Evolutionary conservation across 2,329 filamentous ascomycete genomes (phyloP), one percentile per base, ranked within the genome.

Genomic region (Alternaria consortialis): DNA sequence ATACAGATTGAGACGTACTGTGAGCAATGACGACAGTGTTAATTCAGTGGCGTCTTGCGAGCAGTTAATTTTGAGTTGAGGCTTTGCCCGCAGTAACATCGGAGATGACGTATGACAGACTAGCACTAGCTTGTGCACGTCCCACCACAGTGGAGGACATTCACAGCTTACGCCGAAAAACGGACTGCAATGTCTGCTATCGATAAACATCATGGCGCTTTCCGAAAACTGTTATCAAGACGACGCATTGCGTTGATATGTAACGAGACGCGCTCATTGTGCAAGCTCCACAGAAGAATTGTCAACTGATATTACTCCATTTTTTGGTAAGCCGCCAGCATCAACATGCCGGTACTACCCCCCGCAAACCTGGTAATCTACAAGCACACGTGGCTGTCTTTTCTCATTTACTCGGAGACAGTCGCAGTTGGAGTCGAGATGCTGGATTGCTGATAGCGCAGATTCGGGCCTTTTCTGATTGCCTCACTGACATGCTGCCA

Each of bases 1-100:
- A 67, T 71, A 66, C 60, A 70, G 66, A 63, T 48, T 46, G 44
- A 47, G 50, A 55, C 53, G 55, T 34, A 62, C 44, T 55, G 50
- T 57, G 29, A 54, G 46, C 40, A 66, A 66, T 51, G 54, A 62
- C 56, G 31, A 50, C 48, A 23, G 44, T 47, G 46, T 58, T 31
- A 34, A 52, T 56, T 43, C 36, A 37, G 53, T 60, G 36, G 56
- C 63, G 62, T 58, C 46, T 53, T 58, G 29, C 43, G 47, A 59
- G 54, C 62, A 59, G 59, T 62, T 50, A 68, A 66, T 65, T 66
- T 66, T 66, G 56, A 63, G 52, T 51, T 62, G 53, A 56, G 57
- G 57, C 60, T 57, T 47, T 54, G 39, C 32, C 42, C 65, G 51
- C 56, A 53, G 53, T 47, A 44, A 56, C 51, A 53, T 58, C 60